These are phyloP conservation scores for Camptophora hylomeconis DNA, from an alignment of 2,329 filamentous ascomycete species.

Conservation along the genomic window DNA sequence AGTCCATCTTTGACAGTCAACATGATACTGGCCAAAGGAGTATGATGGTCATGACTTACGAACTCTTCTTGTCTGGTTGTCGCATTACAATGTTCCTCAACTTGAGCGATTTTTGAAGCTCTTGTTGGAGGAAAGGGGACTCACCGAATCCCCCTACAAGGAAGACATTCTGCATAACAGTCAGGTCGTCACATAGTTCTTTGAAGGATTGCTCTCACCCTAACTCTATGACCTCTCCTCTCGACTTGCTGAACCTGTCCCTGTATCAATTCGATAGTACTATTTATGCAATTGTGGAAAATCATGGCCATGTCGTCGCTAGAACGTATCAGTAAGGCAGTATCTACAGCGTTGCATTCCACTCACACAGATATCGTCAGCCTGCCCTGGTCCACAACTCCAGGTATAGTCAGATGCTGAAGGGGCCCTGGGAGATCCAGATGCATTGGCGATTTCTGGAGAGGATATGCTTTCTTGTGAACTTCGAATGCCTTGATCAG, in stretches of 20 bases:
- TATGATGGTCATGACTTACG: slow-evolving; percentile 1
- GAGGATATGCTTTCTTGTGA: neutral
- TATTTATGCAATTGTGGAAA: slow-evolving; percentile 1
- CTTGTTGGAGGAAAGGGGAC: neutral
- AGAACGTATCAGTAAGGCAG: neutral
- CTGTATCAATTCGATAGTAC: slow-evolving; percentile 1
- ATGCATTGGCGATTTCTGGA: neutral
- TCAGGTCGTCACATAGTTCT: neutral
- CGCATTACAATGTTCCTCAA: neutral
- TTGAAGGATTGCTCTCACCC: too few relatives aligned
- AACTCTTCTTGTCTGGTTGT: neutral
- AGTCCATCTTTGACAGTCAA: neutral
- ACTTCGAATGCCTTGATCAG: slow-evolving; percentile 1
- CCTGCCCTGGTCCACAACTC: neutral
- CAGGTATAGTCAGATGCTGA: neutral
- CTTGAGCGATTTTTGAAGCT: slow-evolving; percentile 1
- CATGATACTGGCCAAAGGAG: too few relatives aligned
- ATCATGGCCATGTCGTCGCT: slow-evolving; percentile 1
- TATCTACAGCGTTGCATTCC: too few relatives aligned
- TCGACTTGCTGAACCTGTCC: slow-evolving; percentile 1
- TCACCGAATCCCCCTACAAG: slow-evolving; percentile 2
- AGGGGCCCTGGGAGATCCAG: slow-evolving; percentile 1
- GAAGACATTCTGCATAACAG: slow-evolving; percentile 1
- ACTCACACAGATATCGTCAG: neutral
- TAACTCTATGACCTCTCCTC: neutral